These are phyloP conservation scores for Protea cynaroides DNA, from an alignment of 164 flowering plant genomes.

Conservation along the genomic window DNA sequence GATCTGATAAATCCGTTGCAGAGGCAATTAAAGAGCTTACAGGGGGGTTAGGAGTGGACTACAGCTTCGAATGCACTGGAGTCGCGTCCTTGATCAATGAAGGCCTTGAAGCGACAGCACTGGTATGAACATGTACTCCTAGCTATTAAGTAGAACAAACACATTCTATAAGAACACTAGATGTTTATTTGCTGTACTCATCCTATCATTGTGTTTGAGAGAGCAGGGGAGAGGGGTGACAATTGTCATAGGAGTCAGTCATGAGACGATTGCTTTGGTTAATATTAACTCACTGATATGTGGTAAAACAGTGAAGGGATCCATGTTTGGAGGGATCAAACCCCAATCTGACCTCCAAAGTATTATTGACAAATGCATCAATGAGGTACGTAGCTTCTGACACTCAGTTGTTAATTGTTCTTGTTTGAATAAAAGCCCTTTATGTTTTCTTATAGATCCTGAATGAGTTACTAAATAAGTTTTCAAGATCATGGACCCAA, in stretches of 20 bases:
- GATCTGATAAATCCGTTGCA: constrained; percentile 22
- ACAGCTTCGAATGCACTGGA: constrained; percentile 47
- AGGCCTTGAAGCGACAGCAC: constrained; percentile 31
- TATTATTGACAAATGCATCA: constrained; percentile 30
- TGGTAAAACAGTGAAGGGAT: constrained; percentile 40
- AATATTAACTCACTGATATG: constrained; percentile 7
- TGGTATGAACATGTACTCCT: constrained; percentile 18
- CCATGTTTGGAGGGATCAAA: constrained; percentile 41
- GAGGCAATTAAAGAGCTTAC: constrained; percentile 36
- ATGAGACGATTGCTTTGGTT: constrained; percentile 7
- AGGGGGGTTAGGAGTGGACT: constrained; percentile 47
- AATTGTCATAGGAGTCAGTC: constrained; percentile 26
- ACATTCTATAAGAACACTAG: too few relatives aligned
- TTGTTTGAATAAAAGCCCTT: too few relatives aligned
- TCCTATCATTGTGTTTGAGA: not conserved
- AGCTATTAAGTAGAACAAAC: too few relatives aligned
- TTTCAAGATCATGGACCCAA: too few relatives aligned
- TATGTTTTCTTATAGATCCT: too few relatives aligned
- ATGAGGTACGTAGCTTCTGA: constrained; percentile 25
- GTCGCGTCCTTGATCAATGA: constrained; percentile 22
- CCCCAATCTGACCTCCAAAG: constrained; percentile 32
- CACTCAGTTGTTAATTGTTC: not conserved
- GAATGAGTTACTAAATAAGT: too few relatives aligned
- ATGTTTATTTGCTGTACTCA: not conserved
- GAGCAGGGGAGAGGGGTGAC: constrained; percentile 34